Conservation (phyloP, 768 basidiomycete species). For the Sistotremastrum suecicum region DNA sequence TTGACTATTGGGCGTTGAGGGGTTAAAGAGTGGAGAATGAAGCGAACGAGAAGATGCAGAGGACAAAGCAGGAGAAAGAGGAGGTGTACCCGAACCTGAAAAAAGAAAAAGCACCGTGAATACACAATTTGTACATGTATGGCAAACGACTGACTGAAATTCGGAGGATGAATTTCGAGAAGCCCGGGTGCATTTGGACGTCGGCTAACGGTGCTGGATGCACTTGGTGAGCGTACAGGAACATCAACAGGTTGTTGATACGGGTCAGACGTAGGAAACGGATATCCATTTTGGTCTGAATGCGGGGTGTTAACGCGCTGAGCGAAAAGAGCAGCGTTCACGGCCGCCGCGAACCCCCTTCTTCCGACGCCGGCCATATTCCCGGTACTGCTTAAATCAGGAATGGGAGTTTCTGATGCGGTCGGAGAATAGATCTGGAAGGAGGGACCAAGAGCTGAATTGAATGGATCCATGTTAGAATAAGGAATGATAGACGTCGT, state of each 20-base stretch:
- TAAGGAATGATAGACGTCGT: too few species aligned
- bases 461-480: too few species aligned
- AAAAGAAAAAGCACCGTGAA: slow-evolving; percentile 19
- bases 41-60: slow-evolving; percentile 31
- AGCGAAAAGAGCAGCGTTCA: slow-evolving; percentile 43
- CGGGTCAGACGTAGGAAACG: slow-evolving; percentile 5
- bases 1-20: slow-evolving; percentile 12
- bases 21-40: slow-evolving; percentile 26
- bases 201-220: slow-evolving; percentile 14
- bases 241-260: background rate
- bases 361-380: slow-evolving; percentile 82
- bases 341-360: slow-evolving; percentile 65
- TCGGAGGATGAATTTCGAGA: slow-evolving; percentile 30
- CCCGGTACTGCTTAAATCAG: too few species aligned
- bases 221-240: background rate
- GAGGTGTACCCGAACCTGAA: slow-evolving; percentile 18
- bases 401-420: too few species aligned
- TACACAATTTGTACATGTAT: background rate
- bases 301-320: slow-evolving; percentile 1
- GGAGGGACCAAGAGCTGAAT: too few species aligned
- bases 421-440: too few species aligned
- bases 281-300: slow-evolving; percentile 1
- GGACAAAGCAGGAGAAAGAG: slow-evolving; percentile 32
- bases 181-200: slow-evolving; percentile 26
- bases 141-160: slow-evolving; percentile 11